Conservation (phyloP, 352 stramenopile species). For the Elongisporangium senticosum region DNA sequence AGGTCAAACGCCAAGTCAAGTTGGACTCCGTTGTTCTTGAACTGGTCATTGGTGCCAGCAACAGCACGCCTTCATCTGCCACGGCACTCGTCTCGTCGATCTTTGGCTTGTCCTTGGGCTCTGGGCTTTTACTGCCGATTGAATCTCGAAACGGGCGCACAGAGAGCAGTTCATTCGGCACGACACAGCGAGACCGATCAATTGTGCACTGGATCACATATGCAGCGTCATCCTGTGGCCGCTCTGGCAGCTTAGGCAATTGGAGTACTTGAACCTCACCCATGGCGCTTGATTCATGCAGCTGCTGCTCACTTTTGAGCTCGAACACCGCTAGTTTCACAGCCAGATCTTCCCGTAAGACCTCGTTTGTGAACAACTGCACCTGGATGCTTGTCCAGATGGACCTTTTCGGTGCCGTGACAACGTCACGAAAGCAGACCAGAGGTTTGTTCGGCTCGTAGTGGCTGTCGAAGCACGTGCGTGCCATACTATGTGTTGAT, state of each 20-base stretch:
- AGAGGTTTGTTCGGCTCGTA: conserved; percentile 69
- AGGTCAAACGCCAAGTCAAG: conserved; percentile 42
- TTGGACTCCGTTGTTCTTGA: conserved; percentile 10
- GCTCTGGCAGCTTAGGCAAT: conserved; percentile 28
- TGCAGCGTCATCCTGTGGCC: conserved; percentile 4
- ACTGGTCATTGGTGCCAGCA: neutral
- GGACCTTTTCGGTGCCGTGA: conserved; percentile 35
- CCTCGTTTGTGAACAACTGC: conserved; percentile 25
- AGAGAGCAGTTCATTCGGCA: conserved; percentile 39
- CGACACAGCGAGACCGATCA: conserved; percentile 40
- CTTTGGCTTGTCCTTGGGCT: neutral
- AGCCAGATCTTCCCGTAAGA: conserved; percentile 23
- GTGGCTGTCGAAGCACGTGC: conserved; percentile 36
- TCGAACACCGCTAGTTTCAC: conserved; percentile 61
- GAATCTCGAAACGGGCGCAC: conserved; percentile 46
- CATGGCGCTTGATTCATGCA: conserved; percentile 21
- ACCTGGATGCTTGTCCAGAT: conserved; percentile 44
- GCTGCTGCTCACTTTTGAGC: conserved; percentile 14
- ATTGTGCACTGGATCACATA: conserved; percentile 71
- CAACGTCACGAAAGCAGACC: conserved; percentile 57
- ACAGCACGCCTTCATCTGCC: neutral
- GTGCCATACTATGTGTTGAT: conserved; percentile 26
- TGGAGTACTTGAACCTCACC: conserved; percentile 43
- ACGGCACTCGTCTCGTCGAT: conserved; percentile 11
- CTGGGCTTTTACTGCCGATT: neutral